A percentile compares a stretch with the other conserved stretches of the same genome.
These are phyloP conservation scores for Pichia paraexigua DNA, from an alignment of 805 yeast species.

Conservation along the genomic window DNA sequence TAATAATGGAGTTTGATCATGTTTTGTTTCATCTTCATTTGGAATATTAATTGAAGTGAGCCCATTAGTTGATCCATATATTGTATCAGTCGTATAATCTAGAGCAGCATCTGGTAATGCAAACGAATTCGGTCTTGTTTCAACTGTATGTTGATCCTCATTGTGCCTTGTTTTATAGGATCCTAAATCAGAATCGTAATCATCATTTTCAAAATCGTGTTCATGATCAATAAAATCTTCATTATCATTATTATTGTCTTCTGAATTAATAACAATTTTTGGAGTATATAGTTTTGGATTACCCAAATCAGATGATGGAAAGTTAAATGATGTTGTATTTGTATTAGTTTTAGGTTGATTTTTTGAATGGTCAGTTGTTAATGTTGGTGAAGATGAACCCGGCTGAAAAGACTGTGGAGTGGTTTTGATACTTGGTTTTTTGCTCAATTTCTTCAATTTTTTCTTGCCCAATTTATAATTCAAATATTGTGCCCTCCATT, in stretches of 20 bases:
- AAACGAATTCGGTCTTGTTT: background rate
- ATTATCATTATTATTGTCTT: background rate
- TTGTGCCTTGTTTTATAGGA: background rate
- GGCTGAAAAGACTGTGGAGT: background rate
- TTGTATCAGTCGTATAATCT: background rate
- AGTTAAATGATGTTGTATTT: background rate
- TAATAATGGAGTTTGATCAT: conserved; percentile 4
- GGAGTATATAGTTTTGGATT: background rate
- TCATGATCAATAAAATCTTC: background rate
- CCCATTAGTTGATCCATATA: background rate
- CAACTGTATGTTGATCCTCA: conserved; percentile 1
- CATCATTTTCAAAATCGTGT: background rate
- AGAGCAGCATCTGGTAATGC: conserved; percentile 6
- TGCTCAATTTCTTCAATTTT: conserved; percentile 25
- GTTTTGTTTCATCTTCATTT: background rate
- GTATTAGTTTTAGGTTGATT: background rate
- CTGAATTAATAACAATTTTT: background rate
- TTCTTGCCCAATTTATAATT: conserved; percentile 51
- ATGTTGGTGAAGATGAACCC: background rate
- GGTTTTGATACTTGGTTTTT: conserved; percentile 12
- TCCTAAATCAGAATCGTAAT: background rate
- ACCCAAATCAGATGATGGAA: background rate
- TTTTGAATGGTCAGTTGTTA: too few species aligned
- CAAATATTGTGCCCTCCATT: conserved; percentile 80
- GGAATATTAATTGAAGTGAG: background rate